A percentile compares a stretch with the other conserved stretches of the same genome.
Conservation (phyloP, 176 grass and related monocot species). For the Zea mays region DNA sequence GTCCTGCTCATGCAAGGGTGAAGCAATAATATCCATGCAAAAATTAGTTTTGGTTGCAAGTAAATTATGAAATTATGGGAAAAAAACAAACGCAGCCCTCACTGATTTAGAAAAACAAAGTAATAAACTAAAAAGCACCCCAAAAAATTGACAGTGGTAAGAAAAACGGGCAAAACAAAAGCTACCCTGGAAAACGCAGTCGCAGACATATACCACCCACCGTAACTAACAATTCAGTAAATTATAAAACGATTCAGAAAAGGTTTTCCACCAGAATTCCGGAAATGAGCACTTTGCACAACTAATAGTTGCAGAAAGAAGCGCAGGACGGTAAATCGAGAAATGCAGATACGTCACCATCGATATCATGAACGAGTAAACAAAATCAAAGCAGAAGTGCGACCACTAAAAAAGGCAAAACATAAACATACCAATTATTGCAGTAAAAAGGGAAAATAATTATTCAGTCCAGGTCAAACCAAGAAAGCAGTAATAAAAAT, state of each 20-base stretch:
- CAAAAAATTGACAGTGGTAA: background rate
- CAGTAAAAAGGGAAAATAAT: conserved; percentile 5
- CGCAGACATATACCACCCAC: background rate
- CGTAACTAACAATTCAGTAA: conserved; percentile 11
- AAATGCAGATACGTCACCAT: conserved; percentile 42
- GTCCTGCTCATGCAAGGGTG: background rate
- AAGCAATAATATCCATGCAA: background rate
- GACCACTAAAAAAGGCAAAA: background rate
- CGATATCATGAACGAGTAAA: conserved; percentile 37
- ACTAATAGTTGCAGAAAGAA: conserved; percentile 39
- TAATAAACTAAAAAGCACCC: background rate
- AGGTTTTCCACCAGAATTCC: conserved; percentile 24
- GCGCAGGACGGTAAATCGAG: conserved; percentile 3
- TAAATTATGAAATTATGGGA: background rate
- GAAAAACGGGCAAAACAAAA: background rate
- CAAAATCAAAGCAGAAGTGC: background rate
- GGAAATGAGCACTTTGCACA: conserved; percentile 38
- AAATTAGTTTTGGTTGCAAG: background rate
- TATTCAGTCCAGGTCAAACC: conserved; percentile 34
- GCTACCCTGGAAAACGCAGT: background rate
- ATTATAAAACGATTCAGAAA: conserved; percentile 8
- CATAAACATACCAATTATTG: conserved; percentile 33
- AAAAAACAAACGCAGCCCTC: background rate
- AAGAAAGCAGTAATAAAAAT: background rate
- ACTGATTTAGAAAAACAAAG: background rate